Conservation (phyloP, 2,329 filamentous ascomycete species). For the Cyphellophora europaea region DNA sequence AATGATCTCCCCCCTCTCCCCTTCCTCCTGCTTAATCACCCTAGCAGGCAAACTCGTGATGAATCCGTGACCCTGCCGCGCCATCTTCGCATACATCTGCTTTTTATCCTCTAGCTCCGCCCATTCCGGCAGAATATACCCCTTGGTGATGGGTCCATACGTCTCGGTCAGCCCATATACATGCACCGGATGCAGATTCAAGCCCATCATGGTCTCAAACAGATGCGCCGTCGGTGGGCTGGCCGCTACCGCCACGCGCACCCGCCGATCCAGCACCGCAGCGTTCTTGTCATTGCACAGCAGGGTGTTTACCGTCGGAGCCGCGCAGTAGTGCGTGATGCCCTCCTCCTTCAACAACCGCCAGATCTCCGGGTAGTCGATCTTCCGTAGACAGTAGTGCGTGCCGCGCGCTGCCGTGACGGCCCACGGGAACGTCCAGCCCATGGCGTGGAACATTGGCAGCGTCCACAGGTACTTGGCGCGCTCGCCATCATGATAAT, state of each 20-base stretch:
- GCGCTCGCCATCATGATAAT: conserved; percentile 51
- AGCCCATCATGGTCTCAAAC: conserved; percentile 80
- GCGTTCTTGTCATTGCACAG: conserved; percentile 75
- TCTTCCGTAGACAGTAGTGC: conserved; percentile 87
- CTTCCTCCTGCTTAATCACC: conserved; percentile 67
- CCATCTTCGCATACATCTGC: conserved; percentile 84
- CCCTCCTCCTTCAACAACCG: conserved; percentile 71
- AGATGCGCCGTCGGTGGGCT: conserved; percentile 82
- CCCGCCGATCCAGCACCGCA: conserved; percentile 55
- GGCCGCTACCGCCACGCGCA: conserved; percentile 85
- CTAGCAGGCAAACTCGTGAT: conserved; percentile 71
- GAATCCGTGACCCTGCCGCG: conserved; percentile 86
- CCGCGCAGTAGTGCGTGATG: conserved; percentile 92
- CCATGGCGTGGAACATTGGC: conserved; percentile 69
- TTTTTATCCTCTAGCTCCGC: conserved; percentile 55
- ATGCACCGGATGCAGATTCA: conserved; percentile 86
- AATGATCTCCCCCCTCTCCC: conserved; percentile 32
- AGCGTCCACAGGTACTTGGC: conserved; percentile 87
- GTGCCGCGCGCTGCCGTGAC: conserved; percentile 91
- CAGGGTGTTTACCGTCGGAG: conserved; percentile 91
- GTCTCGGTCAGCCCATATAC: conserved; percentile 86
- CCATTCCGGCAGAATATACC: conserved; percentile 81
- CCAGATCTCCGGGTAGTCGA: conserved; percentile 94
- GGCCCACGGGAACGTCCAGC: conserved; percentile 85
- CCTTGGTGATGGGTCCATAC: conserved; percentile 91